phyloP scores from a whole-genome alignment of 805 yeast species.

The Hanseniaspora hatyaiensis region DNA sequence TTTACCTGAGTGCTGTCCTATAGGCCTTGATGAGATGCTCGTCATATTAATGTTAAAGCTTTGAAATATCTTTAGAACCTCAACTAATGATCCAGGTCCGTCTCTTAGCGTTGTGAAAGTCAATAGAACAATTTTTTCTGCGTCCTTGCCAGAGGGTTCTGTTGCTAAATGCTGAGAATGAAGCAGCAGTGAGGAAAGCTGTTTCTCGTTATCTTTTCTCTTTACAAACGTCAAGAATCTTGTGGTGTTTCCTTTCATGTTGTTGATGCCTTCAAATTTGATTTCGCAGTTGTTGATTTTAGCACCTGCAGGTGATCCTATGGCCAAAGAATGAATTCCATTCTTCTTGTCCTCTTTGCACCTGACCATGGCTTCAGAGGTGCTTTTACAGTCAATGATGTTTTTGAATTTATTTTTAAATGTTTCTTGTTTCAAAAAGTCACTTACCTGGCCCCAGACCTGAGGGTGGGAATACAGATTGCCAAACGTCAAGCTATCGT shows the following conservation, averaged over 20 bases:
- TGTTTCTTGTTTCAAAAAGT: conserved; percentile 36
- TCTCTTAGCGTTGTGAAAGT: conserved; percentile 56
- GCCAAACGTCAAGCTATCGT: conserved; percentile 27
- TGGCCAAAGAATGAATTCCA: conserved; percentile 46
- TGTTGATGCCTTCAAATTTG: conserved; percentile 50
- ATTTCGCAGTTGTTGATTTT: conserved; percentile 47
- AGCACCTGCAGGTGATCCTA: conserved; percentile 62
- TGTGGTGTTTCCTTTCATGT: conserved; percentile 66
- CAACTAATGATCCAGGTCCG: conserved; percentile 64
- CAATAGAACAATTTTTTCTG: conserved; percentile 37
- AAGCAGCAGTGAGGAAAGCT: background rate
- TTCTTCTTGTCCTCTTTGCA: conserved; percentile 33
- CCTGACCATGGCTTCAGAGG: conserved; percentile 71
- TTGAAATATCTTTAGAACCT: conserved; percentile 48
- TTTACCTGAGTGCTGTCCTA: conserved; percentile 27
- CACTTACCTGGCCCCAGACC: conserved; percentile 86
- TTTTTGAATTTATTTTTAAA: conserved; percentile 28
- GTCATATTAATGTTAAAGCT: conserved; percentile 49
- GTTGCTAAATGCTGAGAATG: no score
- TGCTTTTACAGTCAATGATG: conserved; percentile 59
- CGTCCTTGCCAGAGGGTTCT: no score
- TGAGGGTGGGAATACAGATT: conserved; percentile 87
- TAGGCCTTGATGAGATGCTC: conserved; percentile 69
- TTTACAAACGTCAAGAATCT: conserved; percentile 56
- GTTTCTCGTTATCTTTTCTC: background rate